Percentiles rank a stretch among this genome's conserved stretches.
Conservation (phyloP, 495 filamentous ascomycete species). For the Annulohypoxylon moriforme region DNA sequence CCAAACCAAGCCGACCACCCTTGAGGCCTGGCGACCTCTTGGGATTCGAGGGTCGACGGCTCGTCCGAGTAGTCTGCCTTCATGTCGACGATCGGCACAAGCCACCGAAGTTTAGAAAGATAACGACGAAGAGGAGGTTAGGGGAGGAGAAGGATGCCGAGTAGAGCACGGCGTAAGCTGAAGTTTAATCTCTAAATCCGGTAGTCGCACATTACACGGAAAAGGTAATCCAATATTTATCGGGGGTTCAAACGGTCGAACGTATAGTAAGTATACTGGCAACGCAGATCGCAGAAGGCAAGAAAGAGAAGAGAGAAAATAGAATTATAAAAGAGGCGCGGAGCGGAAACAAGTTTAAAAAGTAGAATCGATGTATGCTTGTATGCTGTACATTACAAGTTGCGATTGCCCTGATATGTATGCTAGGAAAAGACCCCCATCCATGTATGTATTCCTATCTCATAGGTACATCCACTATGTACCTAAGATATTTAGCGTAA, state of each 20-base stretch:
- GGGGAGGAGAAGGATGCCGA: neutral
- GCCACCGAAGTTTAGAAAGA: neutral
- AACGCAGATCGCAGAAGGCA: neutral
- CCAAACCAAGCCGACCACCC: conserved; percentile 54
- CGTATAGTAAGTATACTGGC: conserved; percentile 7
- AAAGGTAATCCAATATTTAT: neutral
- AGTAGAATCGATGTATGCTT: neutral
- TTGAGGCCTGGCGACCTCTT: conserved; percentile 18
- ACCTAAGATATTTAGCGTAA: neutral
- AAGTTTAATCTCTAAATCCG: conserved; percentile 10
- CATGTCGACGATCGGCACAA: conserved; percentile 17
- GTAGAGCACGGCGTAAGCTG: conserved; percentile 11
- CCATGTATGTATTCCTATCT: conserved; percentile 19
- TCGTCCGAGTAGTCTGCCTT: conserved; percentile 44
- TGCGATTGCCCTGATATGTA: conserved; percentile 13
- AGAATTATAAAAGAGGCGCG: conserved; percentile 3
- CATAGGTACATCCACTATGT: conserved; percentile 3
- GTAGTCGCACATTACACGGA: conserved; percentile 18
- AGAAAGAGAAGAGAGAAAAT: neutral
- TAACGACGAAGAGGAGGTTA: neutral
- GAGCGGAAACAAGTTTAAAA: conserved; percentile 10
- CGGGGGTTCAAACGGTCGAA: neutral
- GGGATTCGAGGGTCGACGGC: conserved; percentile 22
- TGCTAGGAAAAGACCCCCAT: conserved; percentile 17
- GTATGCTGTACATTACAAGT: neutral